Conservation (phyloP, 768 basidiomycete genomes). For the Tricholoma sp. region DNA sequence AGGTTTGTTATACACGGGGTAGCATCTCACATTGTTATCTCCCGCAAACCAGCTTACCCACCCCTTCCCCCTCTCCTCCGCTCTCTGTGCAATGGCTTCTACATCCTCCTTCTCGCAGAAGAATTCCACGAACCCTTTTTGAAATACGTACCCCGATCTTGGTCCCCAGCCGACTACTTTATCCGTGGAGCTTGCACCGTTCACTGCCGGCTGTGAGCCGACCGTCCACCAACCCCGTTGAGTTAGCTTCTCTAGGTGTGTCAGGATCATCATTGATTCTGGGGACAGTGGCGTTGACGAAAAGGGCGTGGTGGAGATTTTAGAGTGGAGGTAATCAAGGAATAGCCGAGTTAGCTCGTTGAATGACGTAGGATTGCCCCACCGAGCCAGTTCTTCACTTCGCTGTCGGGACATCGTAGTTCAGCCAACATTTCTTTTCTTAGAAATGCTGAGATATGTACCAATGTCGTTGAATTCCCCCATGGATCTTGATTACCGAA, state of each 20-base stretch:
- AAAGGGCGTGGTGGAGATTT: conserved; percentile 80
- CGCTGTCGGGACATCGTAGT: conserved; percentile 35
- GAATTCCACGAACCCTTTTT: conserved; percentile 97
- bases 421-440: neutral
- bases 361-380: conserved; percentile 65
- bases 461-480: conserved; percentile 64
- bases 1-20: neutral
- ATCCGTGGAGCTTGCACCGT: conserved; percentile 72
- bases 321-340: conserved; percentile 71
- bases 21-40: conserved; percentile 57
- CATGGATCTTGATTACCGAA: conserved; percentile 80
- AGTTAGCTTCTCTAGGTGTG: conserved; percentile 73
- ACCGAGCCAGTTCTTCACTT: conserved; percentile 57
- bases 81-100: conserved; percentile 51
- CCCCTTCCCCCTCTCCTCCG: conserved; percentile 48
- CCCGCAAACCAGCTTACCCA: conserved; percentile 86
- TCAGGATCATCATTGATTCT: conserved; percentile 79
- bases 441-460: conserved; percentile 17
- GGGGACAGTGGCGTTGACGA: conserved; percentile 74
- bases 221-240: conserved; percentile 90
- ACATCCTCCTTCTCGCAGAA: conserved; percentile 68
- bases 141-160: conserved; percentile 87
- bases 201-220: conserved; percentile 91
- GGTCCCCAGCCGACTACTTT: conserved; percentile 92
- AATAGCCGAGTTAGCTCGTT: conserved; percentile 78